A percentile compares a stretch with the other conserved stretches of the same genome.
Conservation (phyloP, 805 yeast species). For the Kuraishia molischiana region DNA sequence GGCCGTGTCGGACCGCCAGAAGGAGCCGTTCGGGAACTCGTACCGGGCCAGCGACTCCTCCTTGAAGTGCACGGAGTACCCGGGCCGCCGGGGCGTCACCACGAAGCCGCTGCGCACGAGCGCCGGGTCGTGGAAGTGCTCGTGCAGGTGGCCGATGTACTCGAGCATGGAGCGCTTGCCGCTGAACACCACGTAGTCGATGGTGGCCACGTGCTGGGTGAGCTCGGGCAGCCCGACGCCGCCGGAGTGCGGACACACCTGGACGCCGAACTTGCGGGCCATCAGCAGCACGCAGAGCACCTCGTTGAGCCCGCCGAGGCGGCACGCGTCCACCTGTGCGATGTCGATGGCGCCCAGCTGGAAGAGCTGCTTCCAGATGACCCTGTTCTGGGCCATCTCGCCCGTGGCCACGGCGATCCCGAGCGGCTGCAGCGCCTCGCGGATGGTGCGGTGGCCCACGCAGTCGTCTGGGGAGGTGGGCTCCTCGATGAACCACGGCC, state of each 20-base stretch:
- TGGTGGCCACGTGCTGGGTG: slow-evolving; percentile 12
- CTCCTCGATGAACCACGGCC: slow-evolving; percentile 15
- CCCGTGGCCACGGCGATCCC: slow-evolving; percentile 15
- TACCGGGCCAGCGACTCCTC: slow-evolving; percentile 9
- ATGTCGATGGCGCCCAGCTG: slow-evolving; percentile 13
- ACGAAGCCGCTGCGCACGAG: slow-evolving; percentile 10
- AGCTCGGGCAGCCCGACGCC: slow-evolving; percentile 15
- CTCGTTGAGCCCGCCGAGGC: slow-evolving; percentile 15
- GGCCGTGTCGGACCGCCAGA: slow-evolving; percentile 14
- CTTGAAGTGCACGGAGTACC: slow-evolving; percentile 11
- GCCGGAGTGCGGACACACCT: slow-evolving; percentile 14
- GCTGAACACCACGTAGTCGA: slow-evolving; percentile 11
- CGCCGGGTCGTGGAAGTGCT: slow-evolving; percentile 12
- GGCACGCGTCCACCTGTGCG: slow-evolving; percentile 13
- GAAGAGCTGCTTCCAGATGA: slow-evolving; percentile 13
- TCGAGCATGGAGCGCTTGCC: slow-evolving; percentile 13
- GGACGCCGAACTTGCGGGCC: slow-evolving; percentile 12
- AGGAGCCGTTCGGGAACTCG: slow-evolving; percentile 13
- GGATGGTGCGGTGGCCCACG: slow-evolving; percentile 12
- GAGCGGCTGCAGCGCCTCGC: slow-evolving; percentile 10
- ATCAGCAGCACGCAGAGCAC: slow-evolving; percentile 12
- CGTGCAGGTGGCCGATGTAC: slow-evolving; percentile 12
- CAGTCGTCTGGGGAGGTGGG: slow-evolving; percentile 17
- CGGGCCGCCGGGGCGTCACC: slow-evolving; percentile 12
- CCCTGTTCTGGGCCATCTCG: slow-evolving; percentile 15